Conservation (phyloP, 345 rosid genomes). For the Combretum micranthum region DNA sequence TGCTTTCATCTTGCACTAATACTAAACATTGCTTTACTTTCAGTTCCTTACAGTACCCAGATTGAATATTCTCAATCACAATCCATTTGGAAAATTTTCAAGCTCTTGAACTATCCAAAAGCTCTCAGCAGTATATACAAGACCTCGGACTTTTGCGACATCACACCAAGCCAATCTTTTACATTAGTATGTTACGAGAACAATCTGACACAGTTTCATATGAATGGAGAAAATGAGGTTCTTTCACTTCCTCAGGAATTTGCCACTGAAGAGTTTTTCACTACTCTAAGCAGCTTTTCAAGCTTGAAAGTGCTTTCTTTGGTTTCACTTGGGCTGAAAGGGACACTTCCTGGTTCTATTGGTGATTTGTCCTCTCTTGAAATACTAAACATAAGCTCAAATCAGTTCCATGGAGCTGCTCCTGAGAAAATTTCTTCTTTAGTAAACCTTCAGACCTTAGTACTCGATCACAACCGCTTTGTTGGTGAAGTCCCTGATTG, state of each 20-base stretch:
- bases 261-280: slow-evolving; percentile 29
- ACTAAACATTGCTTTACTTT: neutral
- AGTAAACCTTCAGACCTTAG: slow-evolving; percentile 40
- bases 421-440: slow-evolving; percentile 37
- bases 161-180: slow-evolving; percentile 33
- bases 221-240: slow-evolving; percentile 25
- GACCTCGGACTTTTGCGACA: slow-evolving; percentile 34
- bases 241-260: slow-evolving; percentile 25
- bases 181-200: slow-evolving; percentile 45
- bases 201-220: slow-evolving; percentile 53
- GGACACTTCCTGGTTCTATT: slow-evolving; percentile 36
- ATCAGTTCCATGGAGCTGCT: slow-evolving; percentile 33
- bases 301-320: slow-evolving; percentile 51
- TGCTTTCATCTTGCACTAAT: slow-evolving; percentile 15
- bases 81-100: slow-evolving; percentile 30
- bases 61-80: slow-evolving; percentile 31
- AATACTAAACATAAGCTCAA: slow-evolving; percentile 50
- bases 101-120: slow-evolving; percentile 36
- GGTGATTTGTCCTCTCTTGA: slow-evolving; percentile 42
- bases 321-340: slow-evolving; percentile 46
- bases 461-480: slow-evolving; percentile 41
- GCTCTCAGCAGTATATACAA: slow-evolving; percentile 16
- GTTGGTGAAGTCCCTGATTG: slow-evolving; percentile 36
- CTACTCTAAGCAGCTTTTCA: slow-evolving; percentile 23
- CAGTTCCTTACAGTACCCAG: slow-evolving; percentile 26